These are phyloP conservation scores for Solanum virginianum DNA, from an alignment of 257 asterid species.

Conservation along the genomic window DNA sequence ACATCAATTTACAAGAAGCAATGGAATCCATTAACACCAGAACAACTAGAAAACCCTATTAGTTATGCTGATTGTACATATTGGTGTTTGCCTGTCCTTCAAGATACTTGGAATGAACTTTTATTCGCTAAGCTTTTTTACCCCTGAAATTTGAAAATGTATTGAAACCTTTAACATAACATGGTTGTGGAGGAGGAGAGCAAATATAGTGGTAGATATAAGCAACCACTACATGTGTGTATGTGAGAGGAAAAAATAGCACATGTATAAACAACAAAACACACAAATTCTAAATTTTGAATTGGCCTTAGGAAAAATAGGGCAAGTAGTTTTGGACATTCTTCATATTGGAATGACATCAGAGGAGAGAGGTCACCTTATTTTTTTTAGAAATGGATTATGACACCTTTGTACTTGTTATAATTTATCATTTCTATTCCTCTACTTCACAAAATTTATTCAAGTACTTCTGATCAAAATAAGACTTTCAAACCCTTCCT, in stretches of 20 bases:
- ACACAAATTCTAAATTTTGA: neutral
- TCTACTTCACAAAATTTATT: no score
- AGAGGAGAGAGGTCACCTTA: no score
- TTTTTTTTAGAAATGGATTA: no score
- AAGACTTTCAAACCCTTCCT: no score
- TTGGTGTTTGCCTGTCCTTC: slow-evolving; percentile 69
- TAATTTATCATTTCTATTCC: no score
- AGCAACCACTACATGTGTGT: neutral
- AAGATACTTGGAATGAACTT: slow-evolving; percentile 64
- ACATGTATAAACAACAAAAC: neutral
- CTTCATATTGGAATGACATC: no score
- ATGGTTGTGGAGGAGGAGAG: neutral
- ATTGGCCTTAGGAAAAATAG: no score
- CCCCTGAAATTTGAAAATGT: slow-evolving; percentile 14
- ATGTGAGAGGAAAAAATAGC: neutral
- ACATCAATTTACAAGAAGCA: slow-evolving; percentile 57
- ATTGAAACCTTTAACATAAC: neutral
- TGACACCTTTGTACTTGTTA: no score
- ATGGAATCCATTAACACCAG: slow-evolving; percentile 34
- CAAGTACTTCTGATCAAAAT: no score
- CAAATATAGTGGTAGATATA: neutral
- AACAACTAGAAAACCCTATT: slow-evolving; percentile 37
- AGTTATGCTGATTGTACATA: slow-evolving; percentile 59
- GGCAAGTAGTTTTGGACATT: no score
- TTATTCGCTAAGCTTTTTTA: slow-evolving; percentile 39